Base-by-base conservation (phyloP, 805 yeast species). In the Cephaloascus fragrans region DNA sequence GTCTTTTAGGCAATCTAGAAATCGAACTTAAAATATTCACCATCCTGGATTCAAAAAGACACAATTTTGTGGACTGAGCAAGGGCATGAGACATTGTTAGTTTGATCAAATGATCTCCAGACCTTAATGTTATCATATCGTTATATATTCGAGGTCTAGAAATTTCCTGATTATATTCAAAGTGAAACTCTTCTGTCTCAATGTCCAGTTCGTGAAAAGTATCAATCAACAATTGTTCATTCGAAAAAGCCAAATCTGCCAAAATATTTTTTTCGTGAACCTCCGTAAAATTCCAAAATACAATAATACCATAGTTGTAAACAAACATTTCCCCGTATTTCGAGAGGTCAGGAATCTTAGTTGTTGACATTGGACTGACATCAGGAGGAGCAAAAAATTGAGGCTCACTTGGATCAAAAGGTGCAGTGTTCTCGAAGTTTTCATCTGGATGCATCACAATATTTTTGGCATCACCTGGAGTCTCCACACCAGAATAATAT, bases 261-360 rank as follows among this genome's bases (percentile, higher is more conserved):
- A 93, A 69, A 16, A 93, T 77, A 50, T 90, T 93, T 62, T 88
- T 88, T 52, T 93, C 98, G 53, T 93, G 96, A 5, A 75, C 68
- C 53, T 88, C 96, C 2, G 90, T 78, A 49, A 93, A 88, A 53
- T 93, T 93, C 98, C 98, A 93, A 52, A 93, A 89, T 17, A 93
- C 97, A n/a, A 93, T 87, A 12, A 90, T 95, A 17, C 98, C 98
- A 55, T 93, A 93, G 39, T 77, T 80, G 55, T 90, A 78, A 12
- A 93, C 74, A 52, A 93, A 93, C 68, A 93, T 72, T 52, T 90
- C 97, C 0, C 96, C 90, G 54, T 80, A 85, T 45, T 75, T 75
- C 3, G 73, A 60, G 37, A 72, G 63, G 42, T 76, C 78, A 0
- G 69, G 61, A n/a, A 52, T 37, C 8, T 44, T 43, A 4, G 37